Conservation (phyloP, 1,284 basidiomycete genomes). For the Sanghuangporus sanghuang region DNA sequence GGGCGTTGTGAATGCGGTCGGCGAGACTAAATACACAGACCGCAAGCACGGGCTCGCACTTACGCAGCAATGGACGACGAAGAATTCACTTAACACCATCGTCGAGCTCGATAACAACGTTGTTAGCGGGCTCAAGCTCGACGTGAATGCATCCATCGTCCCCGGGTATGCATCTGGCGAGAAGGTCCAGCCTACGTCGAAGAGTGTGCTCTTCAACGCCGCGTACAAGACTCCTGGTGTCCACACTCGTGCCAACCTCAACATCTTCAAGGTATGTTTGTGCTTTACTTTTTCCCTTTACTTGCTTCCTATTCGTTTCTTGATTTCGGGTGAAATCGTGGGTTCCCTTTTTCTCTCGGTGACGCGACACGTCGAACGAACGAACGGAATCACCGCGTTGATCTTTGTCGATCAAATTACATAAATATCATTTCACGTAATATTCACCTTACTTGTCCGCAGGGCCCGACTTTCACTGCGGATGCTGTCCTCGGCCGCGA, state of each 20-base stretch:
- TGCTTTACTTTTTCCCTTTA: slow-evolving; percentile 8
- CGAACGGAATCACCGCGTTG: slow-evolving; percentile 15
- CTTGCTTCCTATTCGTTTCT: background rate
- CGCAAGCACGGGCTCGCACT: slow-evolving; percentile 85
- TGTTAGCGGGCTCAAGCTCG: slow-evolving; percentile 96
- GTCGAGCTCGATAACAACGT: slow-evolving; percentile 98
- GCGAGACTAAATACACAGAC: slow-evolving; percentile 90
- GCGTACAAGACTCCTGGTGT: slow-evolving; percentile 96
- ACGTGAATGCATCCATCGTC: slow-evolving; percentile 80
- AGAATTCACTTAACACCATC: slow-evolving; percentile 87
- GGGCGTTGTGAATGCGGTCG: slow-evolving; percentile 72
- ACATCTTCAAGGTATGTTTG: slow-evolving; percentile 85
- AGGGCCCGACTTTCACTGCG: slow-evolving; percentile 96
- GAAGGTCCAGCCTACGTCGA: slow-evolving; percentile 45
- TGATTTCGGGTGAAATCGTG: background rate
- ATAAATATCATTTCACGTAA: background rate
- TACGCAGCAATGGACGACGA: slow-evolving; percentile 94
- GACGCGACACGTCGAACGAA: background rate
- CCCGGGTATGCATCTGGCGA: slow-evolving; percentile 69
- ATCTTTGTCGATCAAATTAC: background rate
- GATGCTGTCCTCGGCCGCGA: slow-evolving; percentile 95
- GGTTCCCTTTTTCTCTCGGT: background rate
- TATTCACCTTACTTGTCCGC: background rate
- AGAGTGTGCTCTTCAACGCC: slow-evolving; percentile 78
- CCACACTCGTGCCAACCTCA: slow-evolving; percentile 89